Evolutionary conservation across 1,284 basidiomycete species (phyloP).

Genomic region (Athelia sp.): DNA sequence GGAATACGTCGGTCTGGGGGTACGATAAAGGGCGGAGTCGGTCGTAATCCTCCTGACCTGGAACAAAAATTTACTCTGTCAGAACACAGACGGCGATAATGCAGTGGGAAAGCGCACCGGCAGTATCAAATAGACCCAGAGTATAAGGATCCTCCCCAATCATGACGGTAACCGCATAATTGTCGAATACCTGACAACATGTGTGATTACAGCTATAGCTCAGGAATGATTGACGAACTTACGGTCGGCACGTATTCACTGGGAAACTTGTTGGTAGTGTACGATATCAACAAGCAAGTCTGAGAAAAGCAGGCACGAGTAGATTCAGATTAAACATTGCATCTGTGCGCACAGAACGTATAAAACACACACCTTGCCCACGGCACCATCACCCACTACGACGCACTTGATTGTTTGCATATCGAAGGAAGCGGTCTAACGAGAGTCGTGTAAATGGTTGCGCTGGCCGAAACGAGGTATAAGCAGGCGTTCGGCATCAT

Average conservation of each 20-base stretch:
- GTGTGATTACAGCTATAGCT: slow-evolving; percentile 15
- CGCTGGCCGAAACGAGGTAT: slow-evolving; percentile 1
- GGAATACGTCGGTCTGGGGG: slow-evolving; percentile 99
- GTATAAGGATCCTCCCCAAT: slow-evolving; percentile 99
- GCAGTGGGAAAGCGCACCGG: slow-evolving; percentile 54
- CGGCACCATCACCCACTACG: slow-evolving; percentile 99
- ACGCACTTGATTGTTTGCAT: slow-evolving; percentile 99
- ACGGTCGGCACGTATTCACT: slow-evolving; percentile 99
- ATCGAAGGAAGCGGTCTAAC: slow-evolving; percentile 12
- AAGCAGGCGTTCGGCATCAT: background rate
- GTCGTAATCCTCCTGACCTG: slow-evolving; percentile 99
- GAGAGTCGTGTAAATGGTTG: background rate
- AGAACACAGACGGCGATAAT: slow-evolving; percentile 1
- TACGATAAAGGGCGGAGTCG: slow-evolving; percentile 98
- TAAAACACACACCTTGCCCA: slow-evolving; percentile 91
- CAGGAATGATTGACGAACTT: slow-evolving; percentile 32
- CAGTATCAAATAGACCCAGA: slow-evolving; percentile 97
- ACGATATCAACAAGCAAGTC: slow-evolving; percentile 99
- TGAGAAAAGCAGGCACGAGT: slow-evolving; percentile 28
- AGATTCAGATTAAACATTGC: slow-evolving; percentile 11
- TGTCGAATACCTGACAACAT: slow-evolving; percentile 81
- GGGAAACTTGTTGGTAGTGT: slow-evolving; percentile 99
- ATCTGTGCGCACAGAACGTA: background rate
- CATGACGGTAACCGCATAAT: slow-evolving; percentile 99
- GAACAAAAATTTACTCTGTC: slow-evolving; percentile 9